Evolutionary conservation across 1,284 basidiomycete species (phyloP).

Genomic region (Coniferiporia sulphurascens): DNA sequence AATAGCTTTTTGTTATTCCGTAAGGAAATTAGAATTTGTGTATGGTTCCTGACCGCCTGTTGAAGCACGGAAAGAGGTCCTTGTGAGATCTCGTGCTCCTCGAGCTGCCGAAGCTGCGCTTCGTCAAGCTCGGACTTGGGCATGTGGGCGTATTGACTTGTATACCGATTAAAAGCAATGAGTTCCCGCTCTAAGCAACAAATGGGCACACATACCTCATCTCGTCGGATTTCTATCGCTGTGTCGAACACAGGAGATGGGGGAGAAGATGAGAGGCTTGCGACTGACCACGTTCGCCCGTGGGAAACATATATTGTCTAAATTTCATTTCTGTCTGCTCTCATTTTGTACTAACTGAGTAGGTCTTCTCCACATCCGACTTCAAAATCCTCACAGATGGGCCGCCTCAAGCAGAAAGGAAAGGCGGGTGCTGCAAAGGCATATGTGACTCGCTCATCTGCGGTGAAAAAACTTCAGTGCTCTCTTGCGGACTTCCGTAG

Average conservation of each 20-base stretch:
- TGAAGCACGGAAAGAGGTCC: slow-evolving; percentile 97
- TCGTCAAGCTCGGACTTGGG: slow-evolving; percentile 98
- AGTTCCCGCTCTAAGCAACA: not conserved
- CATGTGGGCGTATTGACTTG: slow-evolving; percentile 93
- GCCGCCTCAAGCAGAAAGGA: slow-evolving; percentile 84
- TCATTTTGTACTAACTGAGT: slow-evolving; percentile 5
- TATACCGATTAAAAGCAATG: not conserved
- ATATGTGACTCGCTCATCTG: slow-evolving; percentile 88
- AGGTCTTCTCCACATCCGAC: slow-evolving; percentile 9
- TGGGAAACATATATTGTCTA: slow-evolving; percentile 4
- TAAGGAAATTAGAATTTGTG: slow-evolving; percentile 95
- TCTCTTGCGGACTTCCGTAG: slow-evolving; percentile 96
- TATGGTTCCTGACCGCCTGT: slow-evolving; percentile 96
- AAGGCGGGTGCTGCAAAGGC: slow-evolving; percentile 94
- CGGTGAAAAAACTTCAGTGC: slow-evolving; percentile 91
- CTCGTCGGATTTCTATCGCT: not conserved
- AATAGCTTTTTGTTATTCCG: slow-evolving; percentile 99
- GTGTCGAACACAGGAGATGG: not conserved
- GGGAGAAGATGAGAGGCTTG: not conserved
- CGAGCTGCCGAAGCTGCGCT: slow-evolving; percentile 90
- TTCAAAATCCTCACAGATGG: slow-evolving; percentile 51
- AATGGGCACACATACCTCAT: slow-evolving; percentile 17
- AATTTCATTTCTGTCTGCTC: slow-evolving; percentile 20
- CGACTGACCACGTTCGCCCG: slow-evolving; percentile 3
- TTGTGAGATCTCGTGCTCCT: slow-evolving; percentile 96